Evolutionary conservation across 768 basidiomycete genomes (phyloP).

Genomic region (Boletus rufocinnamomeus): DNA sequence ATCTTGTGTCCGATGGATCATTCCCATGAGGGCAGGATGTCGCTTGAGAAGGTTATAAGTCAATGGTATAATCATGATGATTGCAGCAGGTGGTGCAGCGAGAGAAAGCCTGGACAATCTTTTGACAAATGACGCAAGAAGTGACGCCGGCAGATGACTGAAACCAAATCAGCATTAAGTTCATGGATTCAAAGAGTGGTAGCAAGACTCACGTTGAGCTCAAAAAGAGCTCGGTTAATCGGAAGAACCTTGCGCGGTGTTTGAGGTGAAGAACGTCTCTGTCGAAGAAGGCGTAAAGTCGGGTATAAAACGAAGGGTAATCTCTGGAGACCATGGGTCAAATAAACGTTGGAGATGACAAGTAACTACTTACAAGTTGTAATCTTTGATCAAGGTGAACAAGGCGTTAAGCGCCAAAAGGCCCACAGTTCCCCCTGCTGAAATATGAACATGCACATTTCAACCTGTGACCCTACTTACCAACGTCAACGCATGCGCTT

Average conservation of each 20-base stretch:
- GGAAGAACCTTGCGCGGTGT: conserved; percentile 93
- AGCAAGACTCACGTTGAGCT: conserved; percentile 76
- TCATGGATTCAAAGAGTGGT: not conserved
- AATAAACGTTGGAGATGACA: not conserved
- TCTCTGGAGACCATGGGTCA: conserved; percentile 55
- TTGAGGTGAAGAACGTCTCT: conserved; percentile 87
- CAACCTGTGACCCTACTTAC: conserved; percentile 40
- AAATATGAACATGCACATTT: conserved; percentile 2
- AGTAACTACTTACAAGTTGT: conserved; percentile 74
- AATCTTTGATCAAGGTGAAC: conserved; percentile 87
- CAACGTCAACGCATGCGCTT: conserved; percentile 77
- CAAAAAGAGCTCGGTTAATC: conserved; percentile 87
- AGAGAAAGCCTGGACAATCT: conserved; percentile 84
- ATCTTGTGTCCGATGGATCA: conserved; percentile 75
- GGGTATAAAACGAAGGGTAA: conserved; percentile 93
- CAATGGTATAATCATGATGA: conserved; percentile 90
- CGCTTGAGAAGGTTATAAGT: conserved; percentile 91
- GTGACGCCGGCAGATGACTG: conserved; percentile 83
- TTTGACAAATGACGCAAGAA: conserved; percentile 96
- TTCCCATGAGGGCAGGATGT: conserved; percentile 88
- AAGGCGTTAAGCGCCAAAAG: conserved; percentile 89
- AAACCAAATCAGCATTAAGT: conserved; percentile 6
- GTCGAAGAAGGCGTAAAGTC: conserved; percentile 88
- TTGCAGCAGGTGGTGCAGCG: conserved; percentile 83
- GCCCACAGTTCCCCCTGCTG: conserved; percentile 76